Percentiles rank a stretch among this genome's conserved stretches.
Evolutionary conservation across 2,329 filamentous ascomycete genomes (phyloP).

Genomic region (Fonsecaea monophora): DNA sequence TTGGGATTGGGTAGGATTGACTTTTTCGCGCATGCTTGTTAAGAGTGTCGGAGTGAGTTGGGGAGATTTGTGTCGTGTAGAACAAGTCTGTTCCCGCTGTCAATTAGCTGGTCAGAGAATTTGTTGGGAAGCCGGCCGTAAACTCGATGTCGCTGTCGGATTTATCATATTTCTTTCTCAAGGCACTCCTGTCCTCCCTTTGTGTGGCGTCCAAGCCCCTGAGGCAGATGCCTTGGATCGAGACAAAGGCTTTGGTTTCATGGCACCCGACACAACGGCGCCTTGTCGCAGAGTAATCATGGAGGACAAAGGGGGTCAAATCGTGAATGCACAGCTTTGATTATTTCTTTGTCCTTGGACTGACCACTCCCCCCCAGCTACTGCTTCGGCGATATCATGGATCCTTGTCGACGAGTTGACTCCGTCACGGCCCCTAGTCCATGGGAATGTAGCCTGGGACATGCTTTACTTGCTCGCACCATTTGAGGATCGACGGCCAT

Average conservation of each 20-base stretch:
- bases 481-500: conserved; percentile 18
- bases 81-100: neutral
- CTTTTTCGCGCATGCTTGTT: neutral
- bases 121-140: neutral
- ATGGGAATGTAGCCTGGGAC: conserved; percentile 13
- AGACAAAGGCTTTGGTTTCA: conserved; percentile 1
- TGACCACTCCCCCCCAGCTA: neutral
- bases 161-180: neutral
- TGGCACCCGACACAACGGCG: neutral
- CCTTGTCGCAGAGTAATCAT: neutral
- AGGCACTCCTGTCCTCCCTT: neutral
- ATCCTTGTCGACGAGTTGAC: neutral
- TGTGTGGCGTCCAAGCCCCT: neutral
- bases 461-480: conserved; percentile 14
- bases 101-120: conserved; percentile 1
- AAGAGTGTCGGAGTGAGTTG: neutral
- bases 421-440: neutral
- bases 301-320: neutral
- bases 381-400: neutral
- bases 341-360: neutral
- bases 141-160: neutral
- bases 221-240: neutral
- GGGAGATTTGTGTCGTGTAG: neutral
- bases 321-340: neutral
- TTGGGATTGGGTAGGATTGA: neutral